These are phyloP conservation scores for Mycena haematopus DNA, from an alignment of 768 basidiomycete genomes.

Conservation along the genomic window DNA sequence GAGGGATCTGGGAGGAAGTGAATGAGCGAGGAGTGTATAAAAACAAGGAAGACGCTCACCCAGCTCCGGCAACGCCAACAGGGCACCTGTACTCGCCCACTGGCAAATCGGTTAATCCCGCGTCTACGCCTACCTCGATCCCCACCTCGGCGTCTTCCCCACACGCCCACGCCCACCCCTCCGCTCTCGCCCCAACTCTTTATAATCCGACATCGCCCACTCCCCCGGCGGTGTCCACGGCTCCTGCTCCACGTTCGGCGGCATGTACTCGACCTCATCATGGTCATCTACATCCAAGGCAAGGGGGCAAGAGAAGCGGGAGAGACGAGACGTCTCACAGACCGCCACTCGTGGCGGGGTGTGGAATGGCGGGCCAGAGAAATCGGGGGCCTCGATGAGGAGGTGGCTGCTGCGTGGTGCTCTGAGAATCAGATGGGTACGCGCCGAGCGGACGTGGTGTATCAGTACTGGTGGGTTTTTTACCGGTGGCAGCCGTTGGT, in stretches of 20 bases:
- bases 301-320: conserved; percentile 25
- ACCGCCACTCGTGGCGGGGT: conserved; percentile 68
- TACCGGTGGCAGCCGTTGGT: background rate
- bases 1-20: no score
- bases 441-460: conserved; percentile 58
- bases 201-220: conserved; percentile 52
- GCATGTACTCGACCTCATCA: conserved; percentile 60
- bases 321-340: conserved; percentile 74
- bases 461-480: background rate
- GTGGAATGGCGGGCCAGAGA: conserved; percentile 51
- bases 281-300: conserved; percentile 36
- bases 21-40: no score
- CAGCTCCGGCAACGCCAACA: conserved; percentile 39
- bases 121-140: conserved; percentile 35
- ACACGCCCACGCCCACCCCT: conserved; percentile 36
- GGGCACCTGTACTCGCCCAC: conserved; percentile 28
- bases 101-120: no score
- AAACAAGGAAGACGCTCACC: background rate
- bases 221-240: conserved; percentile 46
- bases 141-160: conserved; percentile 42
- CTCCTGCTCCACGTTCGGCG: conserved; percentile 52
- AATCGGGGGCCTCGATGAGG: background rate
- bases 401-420: conserved; percentile 52
- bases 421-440: conserved; percentile 69
- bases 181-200: conserved; percentile 44